Base-by-base conservation (phyloP, 805 yeast species). In the Monosporozyma aerobia region DNA sequence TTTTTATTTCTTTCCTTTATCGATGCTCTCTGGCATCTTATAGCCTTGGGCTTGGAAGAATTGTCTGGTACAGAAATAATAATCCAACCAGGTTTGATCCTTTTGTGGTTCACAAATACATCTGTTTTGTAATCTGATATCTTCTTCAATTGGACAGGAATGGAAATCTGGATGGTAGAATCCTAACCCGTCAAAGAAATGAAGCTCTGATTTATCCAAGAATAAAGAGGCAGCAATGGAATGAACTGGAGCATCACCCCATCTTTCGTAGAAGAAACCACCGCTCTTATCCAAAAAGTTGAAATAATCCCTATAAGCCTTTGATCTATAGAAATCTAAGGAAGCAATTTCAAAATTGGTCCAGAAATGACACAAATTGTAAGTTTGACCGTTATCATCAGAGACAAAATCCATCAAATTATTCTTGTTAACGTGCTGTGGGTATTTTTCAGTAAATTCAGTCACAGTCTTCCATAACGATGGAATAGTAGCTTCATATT, bases 241-340 rank as follows among this genome's bases (percentile, higher is more conserved):
- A 69, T 87, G 95, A n/a, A 87, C 79, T 3, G 95, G 95, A 0
- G 95, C 96, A 69, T 88, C 96, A 22, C 96, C 96, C 95, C 96
- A 88, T 58, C 96, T 76, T 70, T 88, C 94, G 63, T 86, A 85
- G 66, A 80, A 87, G 65, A 87, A 87, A 0, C 95, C 95, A 53
- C 95, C 95, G 2, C 78, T 65, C 47, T 67, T 54, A 63, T 87
- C 95, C 46, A 87, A 71, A 63, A 71, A 71, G 23, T 84, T 73
- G 64, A 86, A 86, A 68, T 77, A 85, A 8, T 76, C 72, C 46
- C 74, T 72, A 68, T 85, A 86, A 22, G 76, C 73, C 39, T 74
- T 67, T 0, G 80, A 72, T 57, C 89, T 73, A 78, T 82, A 83
- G 56, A 86, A 79, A 50, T 82, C 83, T 63, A 86, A 73, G 54